These are phyloP conservation scores for Rhizomucor pusillus DNA, from an alignment of 371 early-diverging fungal species.

Conservation along the genomic window DNA sequence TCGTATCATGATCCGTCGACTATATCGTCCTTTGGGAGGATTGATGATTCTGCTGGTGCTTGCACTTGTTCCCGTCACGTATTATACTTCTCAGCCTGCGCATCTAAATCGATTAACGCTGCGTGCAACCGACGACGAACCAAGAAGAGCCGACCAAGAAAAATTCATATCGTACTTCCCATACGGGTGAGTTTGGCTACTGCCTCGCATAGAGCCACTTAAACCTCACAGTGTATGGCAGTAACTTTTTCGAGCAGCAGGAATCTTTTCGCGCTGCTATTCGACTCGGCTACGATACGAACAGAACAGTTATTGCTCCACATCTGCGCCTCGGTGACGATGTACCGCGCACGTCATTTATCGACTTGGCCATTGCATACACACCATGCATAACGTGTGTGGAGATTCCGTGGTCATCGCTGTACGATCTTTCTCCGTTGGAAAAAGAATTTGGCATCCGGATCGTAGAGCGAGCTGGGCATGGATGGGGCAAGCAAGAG, in stretches of 20 bases:
- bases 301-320: conserved; percentile 25
- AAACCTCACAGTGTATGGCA: not conserved
- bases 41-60: too few relatives aligned
- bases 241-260: conserved; percentile 17
- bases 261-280: conserved; percentile 25
- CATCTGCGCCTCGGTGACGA: conserved; percentile 18
- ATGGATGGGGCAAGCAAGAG: conserved; percentile 40
- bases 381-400: conserved; percentile 12
- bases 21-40: too few relatives aligned
- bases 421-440: conserved; percentile 4
- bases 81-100: too few relatives aligned
- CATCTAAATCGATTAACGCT: too few relatives aligned
- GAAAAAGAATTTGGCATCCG: conserved; percentile 3
- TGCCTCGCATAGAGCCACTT: too few relatives aligned
- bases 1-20: too few relatives aligned
- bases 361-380: not conserved
- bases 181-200: too few relatives aligned
- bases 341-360: conserved; percentile 15
- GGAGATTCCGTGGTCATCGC: conserved; percentile 11
- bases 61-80: too few relatives aligned
- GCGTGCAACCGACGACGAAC: too few relatives aligned
- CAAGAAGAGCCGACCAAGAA: too few relatives aligned
- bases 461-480: conserved; percentile 11
- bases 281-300: conserved; percentile 25
- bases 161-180: too few relatives aligned